Percentiles rank a stretch among this genome's conserved stretches.
These are phyloP conservation scores for Juglanconis juglandina DNA, from an alignment of 2,329 filamentous ascomycete genomes.

Conservation along the genomic window DNA sequence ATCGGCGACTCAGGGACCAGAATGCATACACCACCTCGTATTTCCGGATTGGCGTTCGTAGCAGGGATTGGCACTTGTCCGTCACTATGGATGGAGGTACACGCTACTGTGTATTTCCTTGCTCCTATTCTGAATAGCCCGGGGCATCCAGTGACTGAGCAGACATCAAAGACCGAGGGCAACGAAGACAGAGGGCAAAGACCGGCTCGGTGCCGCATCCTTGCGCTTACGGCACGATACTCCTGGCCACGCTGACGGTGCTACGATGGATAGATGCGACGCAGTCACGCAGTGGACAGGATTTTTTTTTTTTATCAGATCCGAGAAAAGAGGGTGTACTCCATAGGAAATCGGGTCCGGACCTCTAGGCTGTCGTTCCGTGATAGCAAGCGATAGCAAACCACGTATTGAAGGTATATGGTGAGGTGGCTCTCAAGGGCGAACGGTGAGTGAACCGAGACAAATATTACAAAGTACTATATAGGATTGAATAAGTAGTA, in stretches of 20 bases:
- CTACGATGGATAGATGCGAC: too few relatives aligned
- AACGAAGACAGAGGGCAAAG: too few relatives aligned
- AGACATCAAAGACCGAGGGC: neutral
- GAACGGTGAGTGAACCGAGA: too few relatives aligned
- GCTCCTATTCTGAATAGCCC: neutral
- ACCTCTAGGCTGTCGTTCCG: too few relatives aligned
- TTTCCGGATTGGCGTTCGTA: neutral
- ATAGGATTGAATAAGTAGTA: too few relatives aligned
- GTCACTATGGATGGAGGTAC: too few relatives aligned
- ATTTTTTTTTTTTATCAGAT: slow-evolving; percentile 11
- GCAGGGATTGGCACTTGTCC: neutral
- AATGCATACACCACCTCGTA: neutral
- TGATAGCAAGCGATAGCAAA: neutral
- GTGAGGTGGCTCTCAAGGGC: too few relatives aligned
- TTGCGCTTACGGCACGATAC: too few relatives aligned
- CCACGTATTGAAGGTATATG: neutral
- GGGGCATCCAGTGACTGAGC: neutral
- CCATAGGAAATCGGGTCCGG: too few relatives aligned
- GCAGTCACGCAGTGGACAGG: neutral
- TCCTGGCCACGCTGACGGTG: neutral
- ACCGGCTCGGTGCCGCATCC: too few relatives aligned
- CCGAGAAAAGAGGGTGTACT: slow-evolving; percentile 6
- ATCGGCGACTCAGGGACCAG: slow-evolving; percentile 2
- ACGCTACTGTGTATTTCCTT: neutral
- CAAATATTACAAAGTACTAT: too few relatives aligned